These are phyloP conservation scores for Exophiala lecanii-corni DNA, from an alignment of 2,329 filamentous ascomycete species.

Conservation along the genomic window DNA sequence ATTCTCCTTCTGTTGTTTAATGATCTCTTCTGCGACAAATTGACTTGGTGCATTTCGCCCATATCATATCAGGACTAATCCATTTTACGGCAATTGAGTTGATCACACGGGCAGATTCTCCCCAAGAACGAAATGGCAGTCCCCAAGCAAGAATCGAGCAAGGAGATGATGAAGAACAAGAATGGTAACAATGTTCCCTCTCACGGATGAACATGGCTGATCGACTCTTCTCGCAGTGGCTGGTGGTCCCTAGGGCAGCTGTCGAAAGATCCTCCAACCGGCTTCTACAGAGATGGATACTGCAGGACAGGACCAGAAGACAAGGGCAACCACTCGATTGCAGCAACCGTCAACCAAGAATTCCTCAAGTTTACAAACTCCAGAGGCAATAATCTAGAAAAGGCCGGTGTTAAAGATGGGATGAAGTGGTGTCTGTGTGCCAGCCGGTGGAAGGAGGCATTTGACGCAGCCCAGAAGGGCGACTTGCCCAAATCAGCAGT, in stretches of 20 bases:
- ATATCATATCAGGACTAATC: too few relatives aligned
- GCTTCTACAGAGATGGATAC: conserved; percentile 59
- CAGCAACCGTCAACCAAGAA: conserved; percentile 54
- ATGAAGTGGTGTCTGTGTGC: conserved; percentile 63
- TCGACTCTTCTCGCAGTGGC: conserved; percentile 39
- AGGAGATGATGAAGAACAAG: conserved; percentile 25
- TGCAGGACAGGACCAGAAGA: conserved; percentile 53
- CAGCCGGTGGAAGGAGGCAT: conserved; percentile 56
- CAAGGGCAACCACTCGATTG: conserved; percentile 57
- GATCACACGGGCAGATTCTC: too few relatives aligned
- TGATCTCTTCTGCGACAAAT: too few relatives aligned
- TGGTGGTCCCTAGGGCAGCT: conserved; percentile 55
- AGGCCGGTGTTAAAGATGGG: conserved; percentile 51
- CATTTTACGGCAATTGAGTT: too few relatives aligned
- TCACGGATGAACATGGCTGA: background rate
- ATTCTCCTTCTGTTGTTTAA: too few relatives aligned
- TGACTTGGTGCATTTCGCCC: too few relatives aligned
- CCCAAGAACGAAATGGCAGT: conserved; percentile 12
- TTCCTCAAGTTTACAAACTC: conserved; percentile 59
- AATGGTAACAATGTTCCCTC: conserved; percentile 17
- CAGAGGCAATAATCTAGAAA: conserved; percentile 55
- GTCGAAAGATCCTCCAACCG: conserved; percentile 55
- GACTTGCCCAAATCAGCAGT: conserved; percentile 24
- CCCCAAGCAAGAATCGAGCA: conserved; percentile 14
- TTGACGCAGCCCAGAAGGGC: conserved; percentile 48